These are phyloP conservation scores for Acacia concinna DNA, from an alignment of 331 rosid genomes.

Conservation along the genomic window DNA sequence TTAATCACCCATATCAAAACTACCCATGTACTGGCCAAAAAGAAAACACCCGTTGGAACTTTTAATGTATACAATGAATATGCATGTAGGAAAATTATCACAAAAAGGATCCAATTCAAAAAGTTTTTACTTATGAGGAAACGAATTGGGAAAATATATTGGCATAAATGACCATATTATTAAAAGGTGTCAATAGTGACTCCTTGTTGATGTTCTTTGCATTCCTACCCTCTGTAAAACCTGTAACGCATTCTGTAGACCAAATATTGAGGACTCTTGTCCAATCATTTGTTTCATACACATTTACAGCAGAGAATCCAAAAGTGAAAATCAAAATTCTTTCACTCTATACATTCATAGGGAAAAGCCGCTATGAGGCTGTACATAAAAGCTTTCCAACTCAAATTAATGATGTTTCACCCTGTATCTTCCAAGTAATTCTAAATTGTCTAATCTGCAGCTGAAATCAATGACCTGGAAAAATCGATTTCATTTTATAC, in stretches of 20 bases:
- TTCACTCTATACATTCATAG: slow-evolving; percentile 4
- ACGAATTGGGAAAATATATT: neutral
- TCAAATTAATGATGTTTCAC: neutral
- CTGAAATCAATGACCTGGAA: slow-evolving; percentile 9
- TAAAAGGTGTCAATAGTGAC: neutral
- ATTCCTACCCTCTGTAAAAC: neutral
- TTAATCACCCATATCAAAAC: too few species aligned
- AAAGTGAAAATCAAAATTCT: neutral
- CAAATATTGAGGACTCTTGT: neutral
- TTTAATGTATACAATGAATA: too few species aligned
- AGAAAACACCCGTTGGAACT: too few species aligned
- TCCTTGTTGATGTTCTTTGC: neutral
- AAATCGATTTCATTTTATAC: neutral
- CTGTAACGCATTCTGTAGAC: neutral
- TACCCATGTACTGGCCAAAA: too few species aligned
- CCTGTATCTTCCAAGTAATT: neutral
- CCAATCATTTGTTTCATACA: neutral
- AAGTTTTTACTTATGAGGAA: neutral
- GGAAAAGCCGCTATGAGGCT: slow-evolving; percentile 13
- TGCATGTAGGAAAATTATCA: too few species aligned
- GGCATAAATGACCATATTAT: neutral
- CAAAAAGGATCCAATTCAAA: neutral
- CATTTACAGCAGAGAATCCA: neutral
- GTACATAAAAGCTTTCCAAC: slow-evolving; percentile 14
- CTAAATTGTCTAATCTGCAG: neutral